Conservation (phyloP, 371 early-diverging fungal genomes). For the Zancudomyces culisetae region DNA sequence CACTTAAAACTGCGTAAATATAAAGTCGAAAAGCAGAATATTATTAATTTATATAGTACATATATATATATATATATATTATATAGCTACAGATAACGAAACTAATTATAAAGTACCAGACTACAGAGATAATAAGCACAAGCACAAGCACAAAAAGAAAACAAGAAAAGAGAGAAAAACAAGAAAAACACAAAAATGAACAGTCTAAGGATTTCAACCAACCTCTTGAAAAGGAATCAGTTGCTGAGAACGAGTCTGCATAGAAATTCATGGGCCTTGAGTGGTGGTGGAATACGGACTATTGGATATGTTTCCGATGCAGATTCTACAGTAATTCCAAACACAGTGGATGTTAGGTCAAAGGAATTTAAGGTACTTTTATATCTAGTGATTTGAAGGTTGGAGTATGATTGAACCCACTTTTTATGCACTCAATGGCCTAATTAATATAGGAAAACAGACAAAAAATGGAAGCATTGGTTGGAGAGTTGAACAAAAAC, state of each 20-base stretch:
- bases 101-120: no score
- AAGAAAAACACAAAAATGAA: no score
- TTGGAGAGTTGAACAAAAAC: conserved; percentile 48
- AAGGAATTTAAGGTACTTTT: conserved; percentile 62
- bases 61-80: no score
- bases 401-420: neutral
- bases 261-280: neutral
- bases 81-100: no score
- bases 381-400: no score
- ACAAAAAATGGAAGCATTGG: conserved; percentile 49
- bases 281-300: neutral
- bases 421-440: neutral
- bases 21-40: no score
- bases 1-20: no score
- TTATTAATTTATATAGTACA: no score
- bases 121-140: no score
- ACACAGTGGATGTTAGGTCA: conserved; percentile 51
- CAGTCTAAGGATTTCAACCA: neutral
- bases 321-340: conserved; percentile 10
- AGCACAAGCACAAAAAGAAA: no score
- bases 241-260: neutral
- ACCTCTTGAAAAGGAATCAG: neutral
- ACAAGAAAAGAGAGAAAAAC: no score
- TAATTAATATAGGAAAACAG: conserved; percentile 52
- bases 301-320: conserved; percentile 1